Base-by-base conservation (phyloP, 495 filamentous ascomycete species). In the Penicillium subrubescens region DNA sequence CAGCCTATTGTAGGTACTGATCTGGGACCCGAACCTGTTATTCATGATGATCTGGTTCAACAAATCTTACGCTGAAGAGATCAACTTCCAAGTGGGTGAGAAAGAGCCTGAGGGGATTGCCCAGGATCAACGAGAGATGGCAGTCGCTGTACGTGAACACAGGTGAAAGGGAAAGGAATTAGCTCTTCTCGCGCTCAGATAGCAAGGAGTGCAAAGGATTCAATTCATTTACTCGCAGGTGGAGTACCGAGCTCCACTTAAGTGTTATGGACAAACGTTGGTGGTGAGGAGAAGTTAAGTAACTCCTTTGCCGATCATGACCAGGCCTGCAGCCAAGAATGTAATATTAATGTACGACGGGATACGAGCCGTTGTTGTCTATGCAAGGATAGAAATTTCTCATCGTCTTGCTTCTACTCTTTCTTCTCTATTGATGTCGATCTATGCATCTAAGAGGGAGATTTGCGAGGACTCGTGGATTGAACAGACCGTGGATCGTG, bases 1-100 rank as follows among this genome's bases (percentile, higher is more conserved):
- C 73, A 79, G 65, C 65, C 71, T 66, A 52, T 74, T 75, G 31
- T 75, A 77, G 56, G 59, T 64, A 66, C 74, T 77, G 61, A 71
- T 77, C 66, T 77, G 74, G 4, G 71, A 70, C 63, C 74, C 69
- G 35, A 69, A 71, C 5, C 51, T 67, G 8, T 58, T 67, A 8
- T 58, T 67, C 71, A 73, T 73, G 21, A 35, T 55, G 62, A 59
- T 44, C 33, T 29, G 25, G 41, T 21, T 29, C 46, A 12, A 21
- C 46, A 7, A 21, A 4, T 39, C 35, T 14, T 23, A 8, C 53
- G 12, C 61, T 48, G 43, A 7, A 39, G 37, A 57, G 19, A 46
- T 19, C 43, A 10, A 33, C 5, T 23, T 25, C 21, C 19, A 29
- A 39, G 34, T 21, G 21, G 21, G 29, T 60, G 7, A 52, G 48